phyloP scores from a whole-genome alignment of 371 early-diverging fungal species.

The Neoconidiobolus thromboides region DNA sequence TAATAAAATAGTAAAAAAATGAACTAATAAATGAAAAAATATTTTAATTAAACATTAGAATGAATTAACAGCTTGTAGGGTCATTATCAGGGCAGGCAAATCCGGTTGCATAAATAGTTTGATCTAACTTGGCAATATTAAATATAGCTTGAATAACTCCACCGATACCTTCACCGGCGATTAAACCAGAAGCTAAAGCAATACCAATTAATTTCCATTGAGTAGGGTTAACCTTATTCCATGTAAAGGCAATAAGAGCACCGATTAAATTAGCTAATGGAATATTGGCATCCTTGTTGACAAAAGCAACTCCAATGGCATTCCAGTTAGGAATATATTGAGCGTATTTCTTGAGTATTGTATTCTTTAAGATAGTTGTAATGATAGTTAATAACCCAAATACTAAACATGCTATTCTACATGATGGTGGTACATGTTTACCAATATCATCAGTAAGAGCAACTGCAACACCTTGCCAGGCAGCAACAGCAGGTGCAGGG shows the following conservation, averaged over 20 bases:
- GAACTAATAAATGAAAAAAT: too few species aligned
- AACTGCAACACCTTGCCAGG: slow-evolving; percentile 37
- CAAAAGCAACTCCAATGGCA: slow-evolving; percentile 48
- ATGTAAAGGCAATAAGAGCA: slow-evolving; percentile 29
- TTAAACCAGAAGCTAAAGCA: slow-evolving; percentile 40
- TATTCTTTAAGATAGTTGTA: slow-evolving; percentile 18
- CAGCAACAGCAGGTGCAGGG: slow-evolving; percentile 27
- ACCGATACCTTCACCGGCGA: slow-evolving; percentile 55
- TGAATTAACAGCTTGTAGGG: background rate
- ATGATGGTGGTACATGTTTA: slow-evolving; percentile 8
- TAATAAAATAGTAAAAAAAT: too few species aligned
- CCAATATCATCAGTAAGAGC: slow-evolving; percentile 23
- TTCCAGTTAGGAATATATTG: slow-evolving; percentile 33
- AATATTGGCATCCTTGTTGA: slow-evolving; percentile 29
- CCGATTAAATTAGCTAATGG: slow-evolving; percentile 36
- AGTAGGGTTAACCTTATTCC: slow-evolving; percentile 21
- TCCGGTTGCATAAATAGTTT: background rate
- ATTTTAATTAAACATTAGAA: too few species aligned
- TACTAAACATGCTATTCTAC: slow-evolving; percentile 19
- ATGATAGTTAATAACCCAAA: slow-evolving; percentile 19
- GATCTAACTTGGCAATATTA: slow-evolving; percentile 13
- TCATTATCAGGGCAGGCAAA: slow-evolving; percentile 2
- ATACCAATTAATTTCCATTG: slow-evolving; percentile 27
- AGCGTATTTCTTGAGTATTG: slow-evolving; percentile 22
- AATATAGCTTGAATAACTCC: slow-evolving; percentile 37